Evolutionary conservation across 257 asterid genomes (phyloP).

Genomic region (Solanum gandarillasii): DNA sequence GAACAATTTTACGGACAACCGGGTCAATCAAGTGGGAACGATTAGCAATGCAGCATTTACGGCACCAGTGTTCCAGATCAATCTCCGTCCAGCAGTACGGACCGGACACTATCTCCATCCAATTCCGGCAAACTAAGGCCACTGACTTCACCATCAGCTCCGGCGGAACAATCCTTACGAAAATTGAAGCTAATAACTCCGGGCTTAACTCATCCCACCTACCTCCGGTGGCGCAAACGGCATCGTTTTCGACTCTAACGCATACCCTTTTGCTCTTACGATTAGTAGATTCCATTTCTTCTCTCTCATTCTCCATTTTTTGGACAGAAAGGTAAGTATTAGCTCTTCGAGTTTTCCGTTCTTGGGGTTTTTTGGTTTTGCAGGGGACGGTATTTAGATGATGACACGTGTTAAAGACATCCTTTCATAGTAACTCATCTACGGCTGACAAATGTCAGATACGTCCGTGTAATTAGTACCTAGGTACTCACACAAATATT

Average conservation of each 20-base stretch:
- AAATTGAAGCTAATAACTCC: not conserved
- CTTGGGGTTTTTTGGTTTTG: not conserved
- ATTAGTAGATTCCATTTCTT: not conserved
- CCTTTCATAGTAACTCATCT: not conserved
- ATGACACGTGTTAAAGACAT: not conserved
- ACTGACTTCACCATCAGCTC: not conserved
- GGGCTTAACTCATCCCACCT: not conserved
- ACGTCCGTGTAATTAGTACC: not conserved
- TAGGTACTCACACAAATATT: not conserved
- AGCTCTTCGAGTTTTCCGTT: not conserved
- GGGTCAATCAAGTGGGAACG: not conserved
- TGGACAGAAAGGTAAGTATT: not conserved
- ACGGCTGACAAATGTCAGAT: not conserved
- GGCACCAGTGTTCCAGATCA: conserved; percentile 10
- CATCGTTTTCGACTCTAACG: not conserved
- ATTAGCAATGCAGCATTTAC: not conserved
- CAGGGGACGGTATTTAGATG: not conserved
- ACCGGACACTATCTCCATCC: conserved; percentile 10
- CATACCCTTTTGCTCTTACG: not conserved
- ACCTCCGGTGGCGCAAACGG: not conserved
- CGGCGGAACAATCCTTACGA: not conserved
- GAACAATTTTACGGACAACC: conserved; percentile 4
- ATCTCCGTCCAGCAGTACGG: conserved; percentile 15
- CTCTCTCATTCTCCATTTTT: not conserved
- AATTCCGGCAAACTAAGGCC: conserved; percentile 6